Base-by-base conservation (phyloP, 1,284 basidiomycete genomes). In the Boletus smithii region DNA sequence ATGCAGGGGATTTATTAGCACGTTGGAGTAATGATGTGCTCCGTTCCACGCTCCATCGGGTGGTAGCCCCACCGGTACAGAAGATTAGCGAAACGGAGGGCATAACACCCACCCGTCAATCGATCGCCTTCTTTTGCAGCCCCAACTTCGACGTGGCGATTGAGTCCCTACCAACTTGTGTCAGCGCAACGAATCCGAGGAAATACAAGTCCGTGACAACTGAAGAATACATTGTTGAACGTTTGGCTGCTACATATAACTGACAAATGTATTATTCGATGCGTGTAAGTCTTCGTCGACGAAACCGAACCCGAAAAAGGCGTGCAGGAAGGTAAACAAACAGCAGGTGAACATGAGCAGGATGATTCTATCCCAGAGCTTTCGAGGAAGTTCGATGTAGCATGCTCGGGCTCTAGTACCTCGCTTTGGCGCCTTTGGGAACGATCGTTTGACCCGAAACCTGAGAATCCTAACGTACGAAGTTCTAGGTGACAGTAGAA, bases 71-170 rank as follows among this genome's bases (percentile, higher is more conserved):
- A 20, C 73, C 79, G 2, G 72, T 72, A 3, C 67, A 71, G 55
- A 72, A 73, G 49, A 65, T 78, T 48, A 77, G 63, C 51, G 71
- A 74, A 8, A 72, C 68, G 2, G 78, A 81, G 53, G 70, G 68
- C 24, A 67, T 81, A 48, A 87, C 80, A 0, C 82, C 88, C 0
- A 67, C 72, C 3, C 77, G 90, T 23, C 87, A 91, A 62, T 89
- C 85, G 10, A 86, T 93, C 48, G 90, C 88, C 5, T 92, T 88
- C 73, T 93, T 93, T 69, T 89, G 85, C 71, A 92, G 90, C 58
- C 89, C 90, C 7, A 91, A 92, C 56, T 79, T 80, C 50, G 75
- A 76, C 37, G 73, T 85, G 13, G 70, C 76, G 48, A 85, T 93
- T 50, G 72, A 80, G 20, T 87, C 87, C 56, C 68, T 93, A 34